A percentile compares a stretch with the other conserved stretches of the same genome.
Conservation (phyloP, 495 filamentous ascomycete species). For the Aspergillus haitiensis region DNA sequence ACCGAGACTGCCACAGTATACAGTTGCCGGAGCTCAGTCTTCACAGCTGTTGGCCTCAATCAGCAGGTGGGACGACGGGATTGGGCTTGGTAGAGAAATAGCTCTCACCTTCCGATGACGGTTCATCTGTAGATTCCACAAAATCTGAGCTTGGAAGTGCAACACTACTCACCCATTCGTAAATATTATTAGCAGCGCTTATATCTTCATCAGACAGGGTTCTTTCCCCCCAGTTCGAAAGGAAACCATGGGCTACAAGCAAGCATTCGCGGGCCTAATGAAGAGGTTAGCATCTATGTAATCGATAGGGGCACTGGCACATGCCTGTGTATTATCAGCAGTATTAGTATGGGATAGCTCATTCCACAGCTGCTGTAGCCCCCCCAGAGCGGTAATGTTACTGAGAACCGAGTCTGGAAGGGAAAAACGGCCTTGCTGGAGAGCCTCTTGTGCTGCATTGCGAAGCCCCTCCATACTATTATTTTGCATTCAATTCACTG, state of each 20-base stretch:
- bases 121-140: constrained; percentile 30
- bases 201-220: constrained; percentile 29
- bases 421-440: constrained; percentile 14
- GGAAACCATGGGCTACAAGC: constrained; percentile 28
- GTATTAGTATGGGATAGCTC: constrained; percentile 31
- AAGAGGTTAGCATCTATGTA: constrained; percentile 12
- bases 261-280: constrained; percentile 36
- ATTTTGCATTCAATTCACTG: not conserved
- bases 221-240: constrained; percentile 25
- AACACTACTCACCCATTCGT: constrained; percentile 36
- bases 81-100: not conserved
- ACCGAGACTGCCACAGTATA: constrained; percentile 36
- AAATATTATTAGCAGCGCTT: constrained; percentile 30
- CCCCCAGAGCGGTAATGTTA: constrained; percentile 12
- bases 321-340: constrained; percentile 28
- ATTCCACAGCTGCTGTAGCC: constrained; percentile 33
- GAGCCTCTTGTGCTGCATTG: constrained; percentile 32
- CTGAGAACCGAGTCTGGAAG: constrained; percentile 19
- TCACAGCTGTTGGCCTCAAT: constrained; percentile 15
- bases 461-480: constrained; percentile 38
- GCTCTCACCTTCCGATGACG: constrained; percentile 25
- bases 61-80: not conserved
- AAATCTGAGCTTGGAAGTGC: constrained; percentile 41
- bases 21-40: constrained; percentile 25
- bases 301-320: not conserved